Conservation (phyloP, 192 early-diverging fungal genomes). For the Coemansia sp. region DNA sequence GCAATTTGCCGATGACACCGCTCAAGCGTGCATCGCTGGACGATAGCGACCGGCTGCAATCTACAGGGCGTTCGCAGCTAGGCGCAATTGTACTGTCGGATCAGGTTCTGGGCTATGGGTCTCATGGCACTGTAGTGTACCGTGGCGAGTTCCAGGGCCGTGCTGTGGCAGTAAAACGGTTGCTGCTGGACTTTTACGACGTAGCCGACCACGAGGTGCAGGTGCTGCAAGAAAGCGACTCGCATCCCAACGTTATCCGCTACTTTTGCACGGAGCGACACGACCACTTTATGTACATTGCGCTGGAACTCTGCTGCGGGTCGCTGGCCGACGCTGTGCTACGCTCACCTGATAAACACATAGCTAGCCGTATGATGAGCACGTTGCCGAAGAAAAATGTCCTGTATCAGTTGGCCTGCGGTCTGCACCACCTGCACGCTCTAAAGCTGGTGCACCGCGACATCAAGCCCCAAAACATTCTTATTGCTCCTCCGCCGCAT, state of each 20-base stretch:
- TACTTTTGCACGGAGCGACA: slow-evolving; percentile 89
- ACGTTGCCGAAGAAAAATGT: slow-evolving; percentile 60
- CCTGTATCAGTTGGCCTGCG: slow-evolving; percentile 80
- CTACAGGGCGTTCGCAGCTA: slow-evolving; percentile 37
- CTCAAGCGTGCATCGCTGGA: slow-evolving; percentile 22
- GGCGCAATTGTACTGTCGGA: slow-evolving; percentile 60
- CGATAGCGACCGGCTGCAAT: slow-evolving; percentile 11
- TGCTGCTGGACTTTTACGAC: slow-evolving; percentile 94
- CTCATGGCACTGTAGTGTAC: slow-evolving; percentile 96
- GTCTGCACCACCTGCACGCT: slow-evolving; percentile 84
- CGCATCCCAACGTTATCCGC: slow-evolving; percentile 94
- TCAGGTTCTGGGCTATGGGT: slow-evolving; percentile 79
- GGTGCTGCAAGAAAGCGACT: slow-evolving; percentile 87
- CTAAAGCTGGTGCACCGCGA: slow-evolving; percentile 98
- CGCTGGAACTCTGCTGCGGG: slow-evolving; percentile 88
- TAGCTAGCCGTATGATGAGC: slow-evolving; percentile 47
- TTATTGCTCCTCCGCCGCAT: slow-evolving; percentile 67
- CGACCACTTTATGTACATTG: slow-evolving; percentile 94
- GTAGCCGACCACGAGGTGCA: slow-evolving; percentile 92
- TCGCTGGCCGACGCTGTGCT: slow-evolving; percentile 86
- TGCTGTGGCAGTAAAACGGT: slow-evolving; percentile 88
- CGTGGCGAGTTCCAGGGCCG: slow-evolving; percentile 90
- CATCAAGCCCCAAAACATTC: slow-evolving; percentile 95
- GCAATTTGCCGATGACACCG: slow-evolving; percentile 36
- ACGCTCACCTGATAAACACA: slow-evolving; percentile 41